Evolutionary conservation across 2,329 filamentous ascomycete species (phyloP), one percentile per base, ranked within the genome.

Genomic region (Phaeosphaeriaceae sp.): DNA sequence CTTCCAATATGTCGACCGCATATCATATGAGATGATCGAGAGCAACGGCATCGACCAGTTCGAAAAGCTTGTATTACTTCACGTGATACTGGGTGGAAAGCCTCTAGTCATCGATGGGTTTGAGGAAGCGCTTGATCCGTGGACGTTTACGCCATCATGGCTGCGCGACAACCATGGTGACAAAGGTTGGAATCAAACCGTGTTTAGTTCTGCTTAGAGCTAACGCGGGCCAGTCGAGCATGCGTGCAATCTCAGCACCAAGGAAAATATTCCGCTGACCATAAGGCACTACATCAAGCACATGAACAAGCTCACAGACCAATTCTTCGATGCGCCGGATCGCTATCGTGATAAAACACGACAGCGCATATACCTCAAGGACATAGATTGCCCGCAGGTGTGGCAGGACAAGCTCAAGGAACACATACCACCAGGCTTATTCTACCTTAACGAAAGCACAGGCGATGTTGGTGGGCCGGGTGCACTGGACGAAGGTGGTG

Each of bases 101-200:
- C 95, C 95, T 1, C 82, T 99, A 7, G 91, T 98, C 11, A 90
- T 99, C 54, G 92, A 96, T 71, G 92, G 92, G 19, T 98, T 95
- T 84, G 86, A 96, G 61, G 82, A 88, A 36, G 84, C 86, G 27
- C 79, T 97, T 44, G 91, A 95, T 51, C 86, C 86, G 45, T 87
- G 87, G 79, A 86, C 96, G 0, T 98, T 98, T 76, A 91, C 88
- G 44, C 82, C 85, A 7, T 83, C 88, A 55, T 99, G 94, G 93
- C 81, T 99, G 36, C 88, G 90, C 71, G 83, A 87, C 53, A 91
- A 90, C 33, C 88, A 92, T 73, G 89, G 92, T 65, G 90, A 89
- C 66, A 95, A 96, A 77, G 85, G 91, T 92, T 76, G 72, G 86
- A 76, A 13, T 20, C 17, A 11, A 7, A n/a, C 21, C n/a, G 22